These are phyloP conservation scores for Zygoascus hellenicus DNA, from an alignment of 1,139 yeast species.

Conservation along the genomic window DNA sequence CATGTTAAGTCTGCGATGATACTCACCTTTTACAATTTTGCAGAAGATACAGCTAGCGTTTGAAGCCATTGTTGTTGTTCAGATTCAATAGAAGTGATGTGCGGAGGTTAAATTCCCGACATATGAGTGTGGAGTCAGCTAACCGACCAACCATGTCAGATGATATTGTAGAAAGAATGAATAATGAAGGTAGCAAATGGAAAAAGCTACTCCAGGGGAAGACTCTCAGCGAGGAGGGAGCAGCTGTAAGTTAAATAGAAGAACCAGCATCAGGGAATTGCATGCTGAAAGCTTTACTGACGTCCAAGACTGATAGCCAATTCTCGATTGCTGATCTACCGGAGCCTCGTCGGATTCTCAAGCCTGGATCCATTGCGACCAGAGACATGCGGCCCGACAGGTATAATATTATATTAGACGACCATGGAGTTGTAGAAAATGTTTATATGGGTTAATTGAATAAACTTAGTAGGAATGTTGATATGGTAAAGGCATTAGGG, in stretches of 20 bases:
- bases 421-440: conserved; percentile 19
- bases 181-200: neutral
- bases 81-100: neutral
- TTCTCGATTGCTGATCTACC: conserved; percentile 20
- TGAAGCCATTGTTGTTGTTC: conserved; percentile 4
- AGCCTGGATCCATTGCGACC: conserved; percentile 23
- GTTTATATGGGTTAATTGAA: conserved; percentile 23
- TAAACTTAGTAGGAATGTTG: no score
- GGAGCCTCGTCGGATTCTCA: conserved; percentile 22
- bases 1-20: neutral
- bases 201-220: neutral
- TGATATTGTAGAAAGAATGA: no score
- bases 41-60: conserved; percentile 75
- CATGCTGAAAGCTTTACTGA: neutral
- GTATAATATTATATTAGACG: conserved; percentile 25
- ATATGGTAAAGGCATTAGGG: no score
- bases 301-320: neutral
- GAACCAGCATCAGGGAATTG: neutral
- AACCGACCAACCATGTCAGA: neutral
- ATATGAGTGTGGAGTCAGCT: neutral
- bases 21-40: conserved; percentile 74
- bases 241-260: conserved; percentile 1
- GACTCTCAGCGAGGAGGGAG: neutral
- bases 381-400: conserved; percentile 24
- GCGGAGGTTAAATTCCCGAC: conserved; percentile 2